Base-by-base conservation (phyloP, 768 basidiomycete species). In the Favolaschia claudopus region DNA sequence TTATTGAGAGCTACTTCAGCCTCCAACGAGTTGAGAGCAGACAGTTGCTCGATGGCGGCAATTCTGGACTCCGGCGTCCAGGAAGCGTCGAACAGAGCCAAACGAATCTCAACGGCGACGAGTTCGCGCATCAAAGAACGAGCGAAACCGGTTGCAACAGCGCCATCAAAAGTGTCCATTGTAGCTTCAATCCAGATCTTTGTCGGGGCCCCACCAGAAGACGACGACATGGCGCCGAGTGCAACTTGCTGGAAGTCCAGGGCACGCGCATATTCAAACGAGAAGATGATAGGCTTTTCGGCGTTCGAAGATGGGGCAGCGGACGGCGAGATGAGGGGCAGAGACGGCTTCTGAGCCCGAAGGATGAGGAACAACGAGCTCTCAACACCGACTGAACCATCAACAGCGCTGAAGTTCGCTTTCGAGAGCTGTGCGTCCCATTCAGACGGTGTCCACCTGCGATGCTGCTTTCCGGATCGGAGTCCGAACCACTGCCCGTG, bases 381-480 rank as follows among this genome's bases (percentile, higher is more conserved):
- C n/a, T n/a, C n/a, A n/a, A n/a, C n/a, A n/a, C n/a, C n/a, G n/a
- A n/a, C n/a, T n/a, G n/a, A n/a, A n/a, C n/a, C n/a, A n/a, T n/a
- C n/a, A n/a, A n/a, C n/a, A n/a, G n/a, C n/a, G n/a, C n/a, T n/a
- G n/a, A n/a, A n/a, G n/a, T n/a, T n/a, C n/a, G n/a, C n/a, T n/a
- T n/a, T n/a, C n/a, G n/a, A n/a, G n/a, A n/a, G n/a, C n/a, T n/a
- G n/a, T n/a, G n/a, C n/a, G n/a, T n/a, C n/a, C n/a, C n/a, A n/a
- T n/a, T n/a, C n/a, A n/a, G n/a, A n/a, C n/a, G n/a, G n/a, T n/a
- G 54, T 45, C 54, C 40, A 37, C 33, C 54, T 40, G 37, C 46
- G 43, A 29, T 55, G 33, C 43, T 46, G 33, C 24, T 46, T 55
- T 19, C 54, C 54, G n/a, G 54, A 55, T 29, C 54, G 54, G 22